These are phyloP conservation scores for Hanseniaspora singularis DNA, from an alignment of 805 yeast species.

Conservation along the genomic window DNA sequence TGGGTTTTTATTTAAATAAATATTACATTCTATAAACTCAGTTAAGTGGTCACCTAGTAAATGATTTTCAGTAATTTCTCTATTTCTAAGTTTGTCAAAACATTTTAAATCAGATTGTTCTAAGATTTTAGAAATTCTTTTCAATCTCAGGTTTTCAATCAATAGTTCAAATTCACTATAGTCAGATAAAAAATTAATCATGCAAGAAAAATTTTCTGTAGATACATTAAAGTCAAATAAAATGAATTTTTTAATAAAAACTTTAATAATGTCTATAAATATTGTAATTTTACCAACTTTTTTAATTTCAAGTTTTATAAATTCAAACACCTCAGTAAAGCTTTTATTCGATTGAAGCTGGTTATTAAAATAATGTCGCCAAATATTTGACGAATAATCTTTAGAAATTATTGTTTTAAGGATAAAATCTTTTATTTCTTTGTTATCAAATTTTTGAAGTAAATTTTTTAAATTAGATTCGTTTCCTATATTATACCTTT, in stretches of 20 bases:
- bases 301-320: neutral
- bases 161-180: no score
- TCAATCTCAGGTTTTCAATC: no score
- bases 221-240: no score
- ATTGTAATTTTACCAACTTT: no score
- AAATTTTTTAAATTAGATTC: constrained; percentile 1
- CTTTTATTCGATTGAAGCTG: neutral
- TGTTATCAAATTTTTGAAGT: neutral
- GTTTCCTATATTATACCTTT: constrained; percentile 1
- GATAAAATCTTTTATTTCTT: neutral
- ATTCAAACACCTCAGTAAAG: neutral
- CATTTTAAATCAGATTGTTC: no score
- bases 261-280: no score
- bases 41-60: neutral
- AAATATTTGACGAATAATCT: neutral
- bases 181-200: no score
- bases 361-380: constrained; percentile 2
- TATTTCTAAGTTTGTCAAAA: no score
- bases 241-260: no score
- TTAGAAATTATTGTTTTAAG: neutral
- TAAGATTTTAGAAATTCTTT: no score
- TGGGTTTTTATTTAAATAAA: neutral
- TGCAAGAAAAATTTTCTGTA: no score
- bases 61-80: neutral
- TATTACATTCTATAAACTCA: neutral